These are phyloP conservation scores for Pedinophyceae sp. DNA, from an alignment of 139 green algal species.

Conservation along the genomic window DNA sequence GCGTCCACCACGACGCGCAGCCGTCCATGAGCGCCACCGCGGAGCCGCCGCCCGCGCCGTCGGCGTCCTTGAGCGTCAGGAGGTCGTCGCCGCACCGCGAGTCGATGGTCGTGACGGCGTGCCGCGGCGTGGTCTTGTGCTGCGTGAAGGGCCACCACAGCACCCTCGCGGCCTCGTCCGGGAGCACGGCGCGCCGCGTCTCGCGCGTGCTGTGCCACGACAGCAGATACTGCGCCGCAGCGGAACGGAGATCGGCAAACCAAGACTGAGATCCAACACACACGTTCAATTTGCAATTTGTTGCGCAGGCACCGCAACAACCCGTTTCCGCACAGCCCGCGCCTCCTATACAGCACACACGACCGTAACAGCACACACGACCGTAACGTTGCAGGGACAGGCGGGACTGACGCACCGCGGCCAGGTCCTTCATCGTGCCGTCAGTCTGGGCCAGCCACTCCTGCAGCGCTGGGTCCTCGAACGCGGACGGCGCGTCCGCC, in stretches of 20 bases:
- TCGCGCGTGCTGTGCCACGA: slow-evolving; percentile 26
- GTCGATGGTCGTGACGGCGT: slow-evolving; percentile 70
- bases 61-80: slow-evolving; percentile 19
- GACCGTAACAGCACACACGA: not conserved
- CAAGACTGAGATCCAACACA: no score
- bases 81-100: slow-evolving; percentile 62
- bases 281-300: not conserved
- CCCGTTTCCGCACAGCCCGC: not conserved
- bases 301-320: not conserved
- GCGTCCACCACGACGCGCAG: slow-evolving; percentile 93
- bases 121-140: slow-evolving; percentile 32
- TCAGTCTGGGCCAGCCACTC: no score
- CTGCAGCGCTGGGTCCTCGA: no score
- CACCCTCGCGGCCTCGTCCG: slow-evolving; percentile 10
- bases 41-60: not conserved
- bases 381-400: not conserved
- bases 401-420: not conserved
- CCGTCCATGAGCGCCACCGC: slow-evolving; percentile 32
- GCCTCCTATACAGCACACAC: not conserved
- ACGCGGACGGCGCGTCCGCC: no score
- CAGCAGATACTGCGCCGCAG: slow-evolving; percentile 18
- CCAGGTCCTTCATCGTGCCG: no score
- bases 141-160: slow-evolving; percentile 98
- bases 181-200: slow-evolving; percentile 13
- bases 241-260: no score